Base-by-base conservation (phyloP, 1,284 basidiomycete genomes). In the Hortiboletus rubellus region DNA sequence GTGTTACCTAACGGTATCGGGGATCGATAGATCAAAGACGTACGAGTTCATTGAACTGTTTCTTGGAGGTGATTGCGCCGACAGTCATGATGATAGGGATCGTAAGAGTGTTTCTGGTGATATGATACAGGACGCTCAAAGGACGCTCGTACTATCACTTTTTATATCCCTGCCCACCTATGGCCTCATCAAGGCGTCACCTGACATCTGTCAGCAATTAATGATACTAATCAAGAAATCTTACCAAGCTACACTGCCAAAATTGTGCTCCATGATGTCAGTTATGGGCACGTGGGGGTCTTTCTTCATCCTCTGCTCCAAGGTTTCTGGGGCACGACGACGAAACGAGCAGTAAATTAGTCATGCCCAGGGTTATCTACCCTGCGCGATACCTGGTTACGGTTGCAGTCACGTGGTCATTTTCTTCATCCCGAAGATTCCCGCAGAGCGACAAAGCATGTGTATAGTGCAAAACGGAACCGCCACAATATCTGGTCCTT, bases 41-140 rank as follows among this genome's bases (percentile, higher is more conserved):
- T 46, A 70, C 66, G 14, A 61, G 22, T 0, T 1, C 1, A 0
- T 67, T 38, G 30, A 66, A 67, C 9, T 71, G 8, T 0, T 0
- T 18, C 33, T 41, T 17, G 18, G 63, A 58, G 0, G 0, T 9
- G 40, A 67, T 59, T 2, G 5, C 0, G 36, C 3, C 0, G 2
- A 71, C 67, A 4, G 52, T 0, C 54, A 64, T 63, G 57, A 22
- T 52, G 34, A 8, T 53, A 17, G 9, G 9, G 43, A 9, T 63
- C 4, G 42, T 55, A 22, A 22, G 18, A 10, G 15, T 17, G 38
- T 15, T 33, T 45, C 6, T 46, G 47, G 10, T 41, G 40, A 27
- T 18, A n/a, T 44, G 18, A 18, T 18, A 18, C 27, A 14, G 22
- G n/a, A 7, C 22, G 17, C 18, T 8, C 7, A 5, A 33, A 22